These are phyloP conservation scores for Testicularia cyperi DNA, from an alignment of 1,284 basidiomycete species.

Conservation along the genomic window DNA sequence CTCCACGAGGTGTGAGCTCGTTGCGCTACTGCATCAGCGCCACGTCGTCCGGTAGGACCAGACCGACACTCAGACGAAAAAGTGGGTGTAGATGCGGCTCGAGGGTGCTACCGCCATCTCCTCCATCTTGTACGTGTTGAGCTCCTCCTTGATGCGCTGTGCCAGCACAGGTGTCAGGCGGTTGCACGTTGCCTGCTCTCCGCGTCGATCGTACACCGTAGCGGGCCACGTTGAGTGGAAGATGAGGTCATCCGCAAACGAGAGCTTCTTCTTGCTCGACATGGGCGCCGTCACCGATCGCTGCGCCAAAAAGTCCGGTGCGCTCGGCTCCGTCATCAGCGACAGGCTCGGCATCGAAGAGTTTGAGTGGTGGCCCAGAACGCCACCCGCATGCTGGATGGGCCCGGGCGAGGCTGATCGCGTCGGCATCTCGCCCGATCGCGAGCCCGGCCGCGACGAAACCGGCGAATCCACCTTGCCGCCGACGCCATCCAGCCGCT, in stretches of 20 bases:
- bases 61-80: slow-evolving; percentile 41
- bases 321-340: slow-evolving; percentile 66
- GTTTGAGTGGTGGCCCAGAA: slow-evolving; percentile 53
- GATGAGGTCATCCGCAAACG: slow-evolving; percentile 86
- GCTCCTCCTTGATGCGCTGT: slow-evolving; percentile 83
- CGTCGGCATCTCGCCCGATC: slow-evolving; percentile 16
- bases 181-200: slow-evolving; percentile 95
- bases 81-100: slow-evolving; percentile 58
- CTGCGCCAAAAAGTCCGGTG: slow-evolving; percentile 61
- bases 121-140: slow-evolving; percentile 91
- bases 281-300: slow-evolving; percentile 59
- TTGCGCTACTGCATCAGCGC: too few species aligned
- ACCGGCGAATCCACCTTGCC: slow-evolving; percentile 36
- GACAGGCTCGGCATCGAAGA: slow-evolving; percentile 80
- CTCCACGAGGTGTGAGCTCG: too few species aligned
- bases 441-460: slow-evolving; percentile 29
- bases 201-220: slow-evolving; percentile 85
- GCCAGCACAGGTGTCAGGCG: slow-evolving; percentile 88
- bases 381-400: slow-evolving; percentile 26
- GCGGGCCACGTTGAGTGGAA: slow-evolving; percentile 94
- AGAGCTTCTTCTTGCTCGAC: slow-evolving; percentile 70
- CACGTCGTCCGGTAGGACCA: too few species aligned
- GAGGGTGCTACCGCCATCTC: slow-evolving; percentile 86
- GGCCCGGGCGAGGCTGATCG: slow-evolving; percentile 28
- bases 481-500: slow-evolving; percentile 49